Base-by-base conservation (phyloP, 2,329 filamentous ascomycete species). In the Fusarium equiseti region DNA sequence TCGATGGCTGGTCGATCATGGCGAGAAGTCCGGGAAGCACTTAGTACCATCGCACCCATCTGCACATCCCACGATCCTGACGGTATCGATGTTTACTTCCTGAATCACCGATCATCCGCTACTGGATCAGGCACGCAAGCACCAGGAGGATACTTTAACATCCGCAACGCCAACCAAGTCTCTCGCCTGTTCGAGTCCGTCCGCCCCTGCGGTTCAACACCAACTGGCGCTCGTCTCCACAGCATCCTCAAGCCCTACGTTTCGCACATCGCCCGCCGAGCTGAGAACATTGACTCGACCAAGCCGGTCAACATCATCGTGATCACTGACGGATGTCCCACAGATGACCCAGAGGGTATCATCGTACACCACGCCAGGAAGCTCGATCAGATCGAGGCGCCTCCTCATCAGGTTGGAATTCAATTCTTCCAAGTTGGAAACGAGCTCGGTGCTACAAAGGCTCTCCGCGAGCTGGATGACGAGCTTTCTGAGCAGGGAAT, bases 361-460 rank as follows among this genome's bases (percentile, higher is more conserved):
- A 89, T 98, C 50, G 83, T 93, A 43, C 79, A 81, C 6, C 84
- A 88, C 1, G 95, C 94, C 1, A 86, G 86, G 79, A 90, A 88
- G 76, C 87, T 98, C 32, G 91, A 96, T 75, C 80, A 80, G 54
- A 79, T 92, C 10, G 86, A 90, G 11, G 94, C 94, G 0, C 89
- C 91, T 6, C 86, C 90, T 1, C 92, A 92, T 84, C 96, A 98
- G 82, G 84, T 98, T 11, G 95, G 95, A 35, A 89, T 98, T 60
- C 95, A 98, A 79, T 98, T 98, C 83, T 97, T 98, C 84, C 95
- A 98, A 81, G 92, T 98, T 46, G 95, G 96, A 60, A 86, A 88
- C 52, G 93, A 97, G 73, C 77, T 81, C 1, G 83, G 80, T 1
- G 95, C 95, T 0, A 84, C 85, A 3, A 80, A 85, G 71, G 89